Conservation (phyloP, 2,329 filamentous ascomycete species). For the Furcasterigmium sp. region DNA sequence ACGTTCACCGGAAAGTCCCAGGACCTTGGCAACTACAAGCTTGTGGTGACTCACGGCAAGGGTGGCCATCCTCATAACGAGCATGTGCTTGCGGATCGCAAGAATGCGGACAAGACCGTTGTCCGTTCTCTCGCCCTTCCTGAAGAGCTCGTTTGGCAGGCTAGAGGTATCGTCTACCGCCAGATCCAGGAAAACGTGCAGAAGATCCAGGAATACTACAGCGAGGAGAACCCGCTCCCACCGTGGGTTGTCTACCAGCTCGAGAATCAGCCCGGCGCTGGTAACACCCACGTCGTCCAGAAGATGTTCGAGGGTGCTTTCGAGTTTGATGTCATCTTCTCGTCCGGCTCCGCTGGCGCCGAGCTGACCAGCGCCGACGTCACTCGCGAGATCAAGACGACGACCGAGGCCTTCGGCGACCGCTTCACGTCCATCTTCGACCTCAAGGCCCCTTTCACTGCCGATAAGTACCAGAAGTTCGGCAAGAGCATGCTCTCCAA, state of each 20-base stretch:
- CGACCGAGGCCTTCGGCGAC: conserved; percentile 64
- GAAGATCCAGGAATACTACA: conserved; percentile 41
- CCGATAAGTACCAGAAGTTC: conserved; percentile 69
- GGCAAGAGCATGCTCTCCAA: conserved; percentile 92
- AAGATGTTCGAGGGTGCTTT: conserved; percentile 88
- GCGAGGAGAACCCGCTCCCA: conserved; percentile 63
- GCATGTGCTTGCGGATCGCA: conserved; percentile 62
- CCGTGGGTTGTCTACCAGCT: conserved; percentile 84
- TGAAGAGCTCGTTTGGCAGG: conserved; percentile 74
- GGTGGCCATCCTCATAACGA: conserved; percentile 55
- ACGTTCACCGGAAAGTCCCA: conserved; percentile 64
- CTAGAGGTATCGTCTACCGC: conserved; percentile 59
- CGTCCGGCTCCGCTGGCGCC: conserved; percentile 49
- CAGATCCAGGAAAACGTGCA: conserved; percentile 47
- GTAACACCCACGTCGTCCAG: conserved; percentile 84
- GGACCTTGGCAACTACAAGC: conserved; percentile 72
- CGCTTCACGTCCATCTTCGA: conserved; percentile 70
- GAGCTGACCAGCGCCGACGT: conserved; percentile 57
- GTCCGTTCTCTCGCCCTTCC: conserved; percentile 67
- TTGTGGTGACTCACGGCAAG: conserved; percentile 70
- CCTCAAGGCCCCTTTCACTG: conserved; percentile 70
- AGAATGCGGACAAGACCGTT: conserved; percentile 70
- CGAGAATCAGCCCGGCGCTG: conserved; percentile 58
- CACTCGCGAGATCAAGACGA: conserved; percentile 61
- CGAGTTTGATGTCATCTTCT: conserved; percentile 86